These are phyloP conservation scores for Pseudogymnoascus sp. DNA, from an alignment of 2,329 filamentous ascomycete species.

Conservation along the genomic window DNA sequence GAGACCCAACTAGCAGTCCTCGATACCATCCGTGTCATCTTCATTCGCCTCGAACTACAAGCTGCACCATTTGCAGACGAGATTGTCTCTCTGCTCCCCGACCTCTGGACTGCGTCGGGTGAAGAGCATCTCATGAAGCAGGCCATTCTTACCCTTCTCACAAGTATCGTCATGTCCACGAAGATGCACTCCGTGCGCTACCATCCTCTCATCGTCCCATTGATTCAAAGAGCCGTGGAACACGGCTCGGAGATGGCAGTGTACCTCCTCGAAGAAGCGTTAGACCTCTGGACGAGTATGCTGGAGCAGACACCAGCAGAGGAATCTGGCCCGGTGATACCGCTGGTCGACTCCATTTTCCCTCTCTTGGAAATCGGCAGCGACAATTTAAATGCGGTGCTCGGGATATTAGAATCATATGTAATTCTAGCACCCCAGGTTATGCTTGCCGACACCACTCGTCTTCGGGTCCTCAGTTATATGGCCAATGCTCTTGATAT, in stretches of 20 bases:
- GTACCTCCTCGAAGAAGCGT: constrained; percentile 82
- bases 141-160: constrained; percentile 76
- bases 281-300: constrained; percentile 81
- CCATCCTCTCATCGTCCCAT: constrained; percentile 69
- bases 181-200: constrained; percentile 69
- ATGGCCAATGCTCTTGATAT: constrained; percentile 43
- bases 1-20: constrained; percentile 88
- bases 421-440: constrained; percentile 61
- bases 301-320: constrained; percentile 57
- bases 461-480: constrained; percentile 40
- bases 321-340: constrained; percentile 51
- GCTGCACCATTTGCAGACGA: constrained; percentile 63
- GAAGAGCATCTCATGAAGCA: constrained; percentile 86
- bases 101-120: constrained; percentile 75
- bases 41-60: constrained; percentile 71
- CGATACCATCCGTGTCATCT: constrained; percentile 74
- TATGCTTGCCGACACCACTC: constrained; percentile 49
- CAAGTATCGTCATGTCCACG: constrained; percentile 79
- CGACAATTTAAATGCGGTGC: constrained; percentile 51
- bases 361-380: constrained; percentile 59
- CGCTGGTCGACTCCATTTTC: constrained; percentile 54
- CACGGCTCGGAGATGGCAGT: constrained; percentile 65
- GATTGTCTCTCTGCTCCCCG: constrained; percentile 71
- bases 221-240: constrained; percentile 72
- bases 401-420: constrained; percentile 62